Percentiles rank a stretch among this genome's conserved stretches.
phyloP scores from a whole-genome alignment of 768 basidiomycete species.

The Lentinula sp. region DNA sequence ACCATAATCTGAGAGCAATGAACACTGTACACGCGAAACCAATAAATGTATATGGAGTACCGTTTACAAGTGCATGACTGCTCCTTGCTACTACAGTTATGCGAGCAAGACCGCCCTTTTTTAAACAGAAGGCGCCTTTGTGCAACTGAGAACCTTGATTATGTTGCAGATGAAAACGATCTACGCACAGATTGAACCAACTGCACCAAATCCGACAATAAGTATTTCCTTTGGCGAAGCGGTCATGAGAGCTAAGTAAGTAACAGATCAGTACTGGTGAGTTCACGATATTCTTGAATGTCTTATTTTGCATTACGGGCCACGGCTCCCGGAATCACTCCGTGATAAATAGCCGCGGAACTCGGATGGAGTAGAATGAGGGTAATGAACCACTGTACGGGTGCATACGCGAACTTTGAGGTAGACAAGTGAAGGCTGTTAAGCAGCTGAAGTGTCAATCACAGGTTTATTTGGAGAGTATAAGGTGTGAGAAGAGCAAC shows the following conservation, averaged over 20 bases:
- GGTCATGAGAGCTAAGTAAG: neutral
- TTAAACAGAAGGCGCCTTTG: constrained; percentile 49
- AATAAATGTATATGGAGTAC: constrained; percentile 17
- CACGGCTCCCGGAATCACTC: neutral
- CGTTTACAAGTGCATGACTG: constrained; percentile 50
- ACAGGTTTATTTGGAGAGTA: too few species aligned
- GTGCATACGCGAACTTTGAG: too few species aligned
- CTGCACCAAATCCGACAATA: constrained; percentile 60
- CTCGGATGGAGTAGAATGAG: neutral
- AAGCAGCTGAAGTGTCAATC: too few species aligned
- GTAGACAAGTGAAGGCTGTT: too few species aligned
- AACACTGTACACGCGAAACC: neutral
- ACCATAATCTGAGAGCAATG: neutral
- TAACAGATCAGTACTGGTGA: neutral
- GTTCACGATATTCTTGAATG: too few species aligned
- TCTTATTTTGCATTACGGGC: too few species aligned
- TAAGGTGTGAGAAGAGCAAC: neutral
- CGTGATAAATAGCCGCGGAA: neutral
- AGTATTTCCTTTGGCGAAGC: constrained; percentile 36
- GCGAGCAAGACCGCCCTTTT: constrained; percentile 49
- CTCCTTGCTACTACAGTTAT: constrained; percentile 75
- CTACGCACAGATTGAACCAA: constrained; percentile 57
- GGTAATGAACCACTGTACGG: too few species aligned
- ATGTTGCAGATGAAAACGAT: neutral
- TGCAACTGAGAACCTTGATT: neutral